These are phyloP conservation scores for Imleria badia DNA, from an alignment of 768 basidiomycete genomes.

Conservation along the genomic window DNA sequence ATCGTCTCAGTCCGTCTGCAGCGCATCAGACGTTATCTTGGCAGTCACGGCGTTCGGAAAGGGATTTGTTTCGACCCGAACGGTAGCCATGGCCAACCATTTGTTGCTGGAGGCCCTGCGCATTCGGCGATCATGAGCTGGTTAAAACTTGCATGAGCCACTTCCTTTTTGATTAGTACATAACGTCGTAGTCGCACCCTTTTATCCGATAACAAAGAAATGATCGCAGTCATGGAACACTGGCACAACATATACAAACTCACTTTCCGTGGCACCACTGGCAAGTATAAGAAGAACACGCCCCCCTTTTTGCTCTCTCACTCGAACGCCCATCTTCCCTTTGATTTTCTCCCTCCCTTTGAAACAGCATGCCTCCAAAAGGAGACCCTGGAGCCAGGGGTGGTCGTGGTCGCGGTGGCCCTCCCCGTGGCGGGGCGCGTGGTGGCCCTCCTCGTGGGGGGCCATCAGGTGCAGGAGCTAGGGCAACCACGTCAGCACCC, in stretches of 20 bases:
- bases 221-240: slow-evolving; percentile 4
- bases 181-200: background rate
- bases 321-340: slow-evolving; percentile 20
- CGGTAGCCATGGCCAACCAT: slow-evolving; percentile 62
- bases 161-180: slow-evolving; percentile 12
- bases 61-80: slow-evolving; percentile 64
- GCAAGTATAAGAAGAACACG: slow-evolving; percentile 20
- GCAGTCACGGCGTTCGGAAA: slow-evolving; percentile 69
- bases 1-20: slow-evolving; percentile 25
- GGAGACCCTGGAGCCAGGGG: slow-evolving; percentile 27
- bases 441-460: slow-evolving; percentile 33
- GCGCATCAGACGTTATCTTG: slow-evolving; percentile 74
- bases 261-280: background rate
- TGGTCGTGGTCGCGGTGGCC: slow-evolving; percentile 25
- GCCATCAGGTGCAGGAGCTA: slow-evolving; percentile 19
- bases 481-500: slow-evolving; percentile 22
- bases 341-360: background rate
- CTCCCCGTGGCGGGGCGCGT: slow-evolving; percentile 27
- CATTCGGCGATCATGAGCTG: slow-evolving; percentile 62
- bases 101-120: slow-evolving; percentile 50
- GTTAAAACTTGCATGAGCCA: slow-evolving; percentile 39
- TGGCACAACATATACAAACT: slow-evolving; percentile 31
- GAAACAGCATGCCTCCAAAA: slow-evolving; percentile 40
- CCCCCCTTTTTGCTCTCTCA: slow-evolving; percentile 9
- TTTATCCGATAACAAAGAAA: slow-evolving; percentile 25